Evolutionary conservation across 441 rosid species (phyloP), one percentile per base, ranked within the genome.

Genomic region (Populus hybrid): DNA sequence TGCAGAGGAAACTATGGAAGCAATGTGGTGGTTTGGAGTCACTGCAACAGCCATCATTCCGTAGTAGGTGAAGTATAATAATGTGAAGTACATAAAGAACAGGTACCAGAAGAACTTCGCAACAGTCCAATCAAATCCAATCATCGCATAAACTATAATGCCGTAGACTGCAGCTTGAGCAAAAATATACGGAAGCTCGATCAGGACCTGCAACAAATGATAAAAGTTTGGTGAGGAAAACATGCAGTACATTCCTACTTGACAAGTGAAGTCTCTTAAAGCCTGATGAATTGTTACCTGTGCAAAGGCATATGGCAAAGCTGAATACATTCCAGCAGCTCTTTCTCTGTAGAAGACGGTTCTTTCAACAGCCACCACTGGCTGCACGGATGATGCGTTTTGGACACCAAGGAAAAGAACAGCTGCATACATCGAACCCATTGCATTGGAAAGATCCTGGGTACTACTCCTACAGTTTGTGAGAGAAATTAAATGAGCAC

Each of bases 301-400:
- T 7, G 89, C 92, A 35, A 88, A 78, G 6, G 97, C 97, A 79
- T 90, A 92, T 28, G 97, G 91, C 80, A 93, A 33, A 21, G 93
- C 89, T 66, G 91, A 90, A 69, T 92, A 92, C 94, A 92, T 87
- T 45, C 97, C 91, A 2, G 97, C 97, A 24, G 94, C 93, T 78
- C 82, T 87, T 82, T 92, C 98, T 73, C 94, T 84, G 29, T 92
- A 93, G 68, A 89, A 93, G 7, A 93, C 93, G 0, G 89, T 89
- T 53, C 97, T 71, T 77, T 93, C 98, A 68, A 89, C 66, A 6
- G 87, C 81, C 9, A 89, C 91, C 6, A 89, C 88, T 7, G 95
- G 98, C 76, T 89, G 98, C 28, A 90, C 90, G 0, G 92, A 50
- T 0, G 87, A 7, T 69, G 88, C 80, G 76, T 89, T 92, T 83